Conservation (phyloP, 1,284 basidiomycete genomes). For the Schizophyllum commune region DNA sequence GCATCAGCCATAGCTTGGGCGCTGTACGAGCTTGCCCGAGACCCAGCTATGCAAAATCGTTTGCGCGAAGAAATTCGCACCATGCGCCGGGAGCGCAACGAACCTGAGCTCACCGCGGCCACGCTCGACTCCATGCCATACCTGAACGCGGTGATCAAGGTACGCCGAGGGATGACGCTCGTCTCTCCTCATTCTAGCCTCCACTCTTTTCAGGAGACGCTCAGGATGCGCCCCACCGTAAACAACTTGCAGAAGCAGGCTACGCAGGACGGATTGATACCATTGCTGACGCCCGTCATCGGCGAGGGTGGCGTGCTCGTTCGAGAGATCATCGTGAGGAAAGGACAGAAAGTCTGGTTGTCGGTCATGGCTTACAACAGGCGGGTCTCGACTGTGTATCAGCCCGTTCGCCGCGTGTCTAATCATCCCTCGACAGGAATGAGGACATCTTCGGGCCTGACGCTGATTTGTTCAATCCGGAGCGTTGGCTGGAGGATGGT, state of each 20-base stretch:
- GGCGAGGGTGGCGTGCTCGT: conserved; percentile 27
- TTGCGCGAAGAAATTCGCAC: conserved; percentile 34
- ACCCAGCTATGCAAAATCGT: conserved; percentile 28
- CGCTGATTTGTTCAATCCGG: conserved; percentile 41
- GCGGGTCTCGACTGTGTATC: conserved; percentile 15
- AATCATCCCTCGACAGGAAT: conserved; percentile 22
- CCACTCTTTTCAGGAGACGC: conserved; percentile 24
- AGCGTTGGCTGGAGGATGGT: conserved; percentile 35
- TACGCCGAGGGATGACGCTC: conserved; percentile 10
- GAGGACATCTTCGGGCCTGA: conserved; percentile 49
- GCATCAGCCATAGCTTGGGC: conserved; percentile 33
- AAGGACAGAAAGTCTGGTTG: conserved; percentile 26
- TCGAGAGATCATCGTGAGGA: conserved; percentile 27
- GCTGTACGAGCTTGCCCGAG: conserved; percentile 32
- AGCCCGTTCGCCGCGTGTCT: not conserved
- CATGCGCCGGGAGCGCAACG: conserved; percentile 28
- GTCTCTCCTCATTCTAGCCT: not conserved
- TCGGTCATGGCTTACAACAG: conserved; percentile 35
- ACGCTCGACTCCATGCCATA: conserved; percentile 50
- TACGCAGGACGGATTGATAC: conserved; percentile 32
- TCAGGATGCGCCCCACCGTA: conserved; percentile 30
- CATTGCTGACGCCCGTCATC: conserved; percentile 33
- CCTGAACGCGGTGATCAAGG: conserved; percentile 44
- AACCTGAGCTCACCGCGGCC: conserved; percentile 29
- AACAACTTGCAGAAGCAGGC: conserved; percentile 27